Evolutionary conservation across 2,329 filamentous ascomycete genomes (phyloP).

Genomic region (Cladosporium austrohemisphaericum): DNA sequence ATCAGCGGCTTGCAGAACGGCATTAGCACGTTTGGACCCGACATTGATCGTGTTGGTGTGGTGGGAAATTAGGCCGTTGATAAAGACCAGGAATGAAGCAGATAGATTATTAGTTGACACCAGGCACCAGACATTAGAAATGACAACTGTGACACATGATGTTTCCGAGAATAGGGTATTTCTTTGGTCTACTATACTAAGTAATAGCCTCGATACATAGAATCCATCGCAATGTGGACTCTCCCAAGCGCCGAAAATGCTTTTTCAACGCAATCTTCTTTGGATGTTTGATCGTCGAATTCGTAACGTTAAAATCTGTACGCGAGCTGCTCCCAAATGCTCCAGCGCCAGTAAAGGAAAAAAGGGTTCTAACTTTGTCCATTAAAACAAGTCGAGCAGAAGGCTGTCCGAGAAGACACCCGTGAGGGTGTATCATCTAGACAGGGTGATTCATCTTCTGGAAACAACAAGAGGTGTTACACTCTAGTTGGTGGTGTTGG

Average conservation of each 20-base stretch:
- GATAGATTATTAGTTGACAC: no score
- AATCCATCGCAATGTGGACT: neutral
- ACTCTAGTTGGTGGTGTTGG: conserved; percentile 38
- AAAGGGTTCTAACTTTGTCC: neutral
- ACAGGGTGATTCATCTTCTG: neutral
- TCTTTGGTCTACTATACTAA: no score
- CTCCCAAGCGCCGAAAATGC: neutral
- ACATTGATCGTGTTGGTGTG: conserved; percentile 28
- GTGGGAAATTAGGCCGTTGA: neutral
- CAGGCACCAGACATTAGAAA: no score
- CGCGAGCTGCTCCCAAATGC: conserved; percentile 3
- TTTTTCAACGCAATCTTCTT: neutral
- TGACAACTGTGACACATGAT: no score
- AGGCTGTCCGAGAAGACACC: no score
- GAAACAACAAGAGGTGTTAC: neutral
- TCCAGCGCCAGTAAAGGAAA: neutral
- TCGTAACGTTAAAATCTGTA: conserved; percentile 1
- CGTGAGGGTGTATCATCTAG: no score
- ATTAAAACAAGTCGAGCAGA: conserved; percentile 8
- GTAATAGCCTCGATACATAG: no score
- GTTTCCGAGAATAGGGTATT: no score
- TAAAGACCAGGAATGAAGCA: no score
- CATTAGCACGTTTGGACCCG: conserved; percentile 25
- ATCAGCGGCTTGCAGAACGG: conserved; percentile 22
- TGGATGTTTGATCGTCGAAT: conserved; percentile 2